Percentiles rank a stretch among this genome's conserved stretches.
phyloP scores from a whole-genome alignment of 352 stramenopile species.

The Stramenopiles sp. region DNA sequence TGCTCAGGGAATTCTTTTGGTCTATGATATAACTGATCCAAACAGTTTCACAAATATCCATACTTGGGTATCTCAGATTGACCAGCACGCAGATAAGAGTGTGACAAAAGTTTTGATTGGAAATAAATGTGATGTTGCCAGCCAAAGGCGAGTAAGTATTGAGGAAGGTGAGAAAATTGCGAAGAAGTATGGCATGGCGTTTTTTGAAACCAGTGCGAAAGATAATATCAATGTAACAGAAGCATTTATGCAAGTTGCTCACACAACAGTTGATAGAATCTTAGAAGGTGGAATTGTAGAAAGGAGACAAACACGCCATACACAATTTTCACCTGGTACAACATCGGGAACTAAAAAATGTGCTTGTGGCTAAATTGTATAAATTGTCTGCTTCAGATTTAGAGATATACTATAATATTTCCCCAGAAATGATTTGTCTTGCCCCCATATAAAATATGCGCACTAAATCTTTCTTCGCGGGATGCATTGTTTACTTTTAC shows the following conservation, averaged over 20 bases:
- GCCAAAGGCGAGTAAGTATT: conserved; percentile 10
- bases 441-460: too few relatives aligned
- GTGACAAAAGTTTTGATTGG: conserved; percentile 95
- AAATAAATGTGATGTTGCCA: conserved; percentile 16
- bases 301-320: too few relatives aligned
- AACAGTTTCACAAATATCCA: conserved; percentile 29
- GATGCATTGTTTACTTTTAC: too few relatives aligned
- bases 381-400: too few relatives aligned
- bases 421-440: too few relatives aligned
- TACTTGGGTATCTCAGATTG: conserved; percentile 47
- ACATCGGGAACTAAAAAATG: too few relatives aligned
- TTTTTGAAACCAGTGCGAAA: conserved; percentile 15
- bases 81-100: conserved; percentile 89
- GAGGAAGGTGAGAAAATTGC: conserved; percentile 15
- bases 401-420: too few relatives aligned
- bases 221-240: conserved; percentile 12
- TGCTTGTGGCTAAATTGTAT: too few relatives aligned
- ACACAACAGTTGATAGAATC: conserved; percentile 14
- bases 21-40: conserved; percentile 88
- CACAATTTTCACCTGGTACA: too few relatives aligned
- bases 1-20: conserved; percentile 78
- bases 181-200: conserved; percentile 14
- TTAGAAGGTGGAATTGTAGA: too few relatives aligned
- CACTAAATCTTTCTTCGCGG: too few relatives aligned
- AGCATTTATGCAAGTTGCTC: conserved; percentile 33